phyloP scores from a whole-genome alignment of 331 rosid genomes.

The Acacia pycnantha region DNA sequence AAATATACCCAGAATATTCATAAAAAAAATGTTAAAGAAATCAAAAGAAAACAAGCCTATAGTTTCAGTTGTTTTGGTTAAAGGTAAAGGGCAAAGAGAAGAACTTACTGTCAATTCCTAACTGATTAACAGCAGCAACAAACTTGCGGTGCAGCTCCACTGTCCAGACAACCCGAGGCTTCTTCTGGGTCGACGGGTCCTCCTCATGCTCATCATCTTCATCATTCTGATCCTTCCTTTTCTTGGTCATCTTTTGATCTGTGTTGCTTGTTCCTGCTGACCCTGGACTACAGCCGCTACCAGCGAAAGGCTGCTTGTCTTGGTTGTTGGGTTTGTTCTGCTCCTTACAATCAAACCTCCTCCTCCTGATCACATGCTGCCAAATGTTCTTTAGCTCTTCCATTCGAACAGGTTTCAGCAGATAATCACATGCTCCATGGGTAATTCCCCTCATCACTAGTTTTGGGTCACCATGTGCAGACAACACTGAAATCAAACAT shows the following conservation, averaged over 20 bases:
- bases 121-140: conserved; percentile 79
- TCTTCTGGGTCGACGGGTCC: conserved; percentile 69
- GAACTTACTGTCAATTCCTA: conserved; percentile 89
- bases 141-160: conserved; percentile 82
- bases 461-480: conserved; percentile 68
- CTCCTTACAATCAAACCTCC: conserved; percentile 54
- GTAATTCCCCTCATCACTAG: conserved; percentile 90
- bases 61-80: not conserved
- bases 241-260: conserved; percentile 57
- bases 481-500: conserved; percentile 70
- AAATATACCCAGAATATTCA: not conserved
- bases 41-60: not conserved
- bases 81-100: conserved; percentile 23
- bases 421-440: conserved; percentile 95
- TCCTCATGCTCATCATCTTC: conserved; percentile 61
- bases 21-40: not conserved
- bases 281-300: conserved; percentile 37
- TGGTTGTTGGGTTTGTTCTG: conserved; percentile 33
- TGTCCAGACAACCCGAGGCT: conserved; percentile 93
- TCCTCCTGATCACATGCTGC: conserved; percentile 91
- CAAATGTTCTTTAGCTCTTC: conserved; percentile 89
- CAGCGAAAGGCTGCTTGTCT: conserved; percentile 33
- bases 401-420: conserved; percentile 83
- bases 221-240: conserved; percentile 75
- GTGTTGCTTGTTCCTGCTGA: conserved; percentile 36